phyloP scores from a whole-genome alignment of 2,329 filamentous ascomycete species.

The Alternaria novae-zelandiae region DNA sequence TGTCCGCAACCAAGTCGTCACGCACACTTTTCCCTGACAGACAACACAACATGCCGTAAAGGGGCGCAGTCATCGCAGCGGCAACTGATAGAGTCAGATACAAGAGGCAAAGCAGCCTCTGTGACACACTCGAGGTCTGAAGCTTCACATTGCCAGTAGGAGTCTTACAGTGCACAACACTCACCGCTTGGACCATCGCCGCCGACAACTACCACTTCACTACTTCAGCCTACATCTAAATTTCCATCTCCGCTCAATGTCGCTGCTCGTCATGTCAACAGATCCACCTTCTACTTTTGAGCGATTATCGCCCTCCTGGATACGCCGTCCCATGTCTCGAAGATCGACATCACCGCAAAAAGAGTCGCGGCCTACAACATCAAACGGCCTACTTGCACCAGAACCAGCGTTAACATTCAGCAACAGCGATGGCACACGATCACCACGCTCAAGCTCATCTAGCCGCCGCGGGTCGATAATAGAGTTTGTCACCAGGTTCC shows the following conservation, averaged over 20 bases:
- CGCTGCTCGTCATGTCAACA: slow-evolving; percentile 35
- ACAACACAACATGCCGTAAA: slow-evolving; percentile 4
- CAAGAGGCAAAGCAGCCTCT: slow-evolving; percentile 14
- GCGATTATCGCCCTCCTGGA: slow-evolving; percentile 32
- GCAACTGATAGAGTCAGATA: slow-evolving; percentile 5
- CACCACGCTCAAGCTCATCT: slow-evolving; percentile 28
- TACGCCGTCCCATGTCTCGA: slow-evolving; percentile 24
- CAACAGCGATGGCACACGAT: slow-evolving; percentile 36
- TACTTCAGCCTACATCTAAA: neutral
- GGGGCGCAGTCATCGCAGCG: slow-evolving; percentile 20
- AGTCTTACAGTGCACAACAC: neutral
- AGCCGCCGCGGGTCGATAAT: slow-evolving; percentile 28
- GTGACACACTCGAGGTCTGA: slow-evolving; percentile 1
- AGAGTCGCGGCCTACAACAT: slow-evolving; percentile 22
- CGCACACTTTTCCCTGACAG: slow-evolving; percentile 4
- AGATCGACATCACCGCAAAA: slow-evolving; percentile 20
- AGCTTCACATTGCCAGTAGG: neutral
- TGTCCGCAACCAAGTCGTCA: slow-evolving; percentile 11
- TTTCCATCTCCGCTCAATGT: slow-evolving; percentile 22
- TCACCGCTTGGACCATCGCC: slow-evolving; percentile 5
- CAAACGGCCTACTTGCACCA: slow-evolving; percentile 23
- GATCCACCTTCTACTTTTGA: slow-evolving; percentile 27
- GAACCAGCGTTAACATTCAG: slow-evolving; percentile 26
- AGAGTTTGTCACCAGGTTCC: slow-evolving; percentile 33
- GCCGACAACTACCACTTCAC: neutral